Percentiles rank a stretch among this genome's conserved stretches.
Evolutionary conservation across 2,329 filamentous ascomycete genomes (phyloP).

Genomic region (Pseudogymnoascus sp.): DNA sequence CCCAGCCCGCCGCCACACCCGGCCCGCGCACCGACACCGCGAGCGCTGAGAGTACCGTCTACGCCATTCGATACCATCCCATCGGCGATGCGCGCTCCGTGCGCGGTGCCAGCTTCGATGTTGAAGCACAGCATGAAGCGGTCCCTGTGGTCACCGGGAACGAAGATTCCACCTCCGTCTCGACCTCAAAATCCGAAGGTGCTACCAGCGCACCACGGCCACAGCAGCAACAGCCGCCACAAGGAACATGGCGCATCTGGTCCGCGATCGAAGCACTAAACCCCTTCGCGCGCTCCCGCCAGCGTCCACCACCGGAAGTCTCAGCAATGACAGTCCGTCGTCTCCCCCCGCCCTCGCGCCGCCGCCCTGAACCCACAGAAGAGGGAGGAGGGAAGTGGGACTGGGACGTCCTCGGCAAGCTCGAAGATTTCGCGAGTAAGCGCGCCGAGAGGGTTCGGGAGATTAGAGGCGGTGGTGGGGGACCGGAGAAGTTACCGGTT

Average conservation of each 20-base stretch:
- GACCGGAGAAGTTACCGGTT: slow-evolving; percentile 1
- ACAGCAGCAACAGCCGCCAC: not conserved
- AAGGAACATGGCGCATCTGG: not conserved
- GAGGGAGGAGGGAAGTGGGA: not conserved
- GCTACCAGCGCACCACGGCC: slow-evolving; percentile 14
- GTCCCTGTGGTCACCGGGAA: slow-evolving; percentile 22
- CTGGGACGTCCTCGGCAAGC: slow-evolving; percentile 50
- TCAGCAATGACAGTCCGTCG: slow-evolving; percentile 22
- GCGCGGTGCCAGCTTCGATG: slow-evolving; percentile 20
- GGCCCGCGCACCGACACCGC: slow-evolving; percentile 56
- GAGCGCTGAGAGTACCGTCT: slow-evolving; percentile 57
- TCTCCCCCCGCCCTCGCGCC: slow-evolving; percentile 14
- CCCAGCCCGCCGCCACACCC: slow-evolving; percentile 47
- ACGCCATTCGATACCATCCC: slow-evolving; percentile 55
- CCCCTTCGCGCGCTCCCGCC: slow-evolving; percentile 23
- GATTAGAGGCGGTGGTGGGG: slow-evolving; percentile 21
- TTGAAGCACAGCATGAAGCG: slow-evolving; percentile 17
- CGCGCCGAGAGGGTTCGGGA: slow-evolving; percentile 56
- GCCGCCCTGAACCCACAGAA: slow-evolving; percentile 18
- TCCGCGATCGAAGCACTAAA: slow-evolving; percentile 20
- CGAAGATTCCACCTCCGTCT: slow-evolving; percentile 14
- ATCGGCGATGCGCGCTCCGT: slow-evolving; percentile 35
- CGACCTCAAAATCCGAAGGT: slow-evolving; percentile 10
- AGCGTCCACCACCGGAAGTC: slow-evolving; percentile 27
- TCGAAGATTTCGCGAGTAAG: slow-evolving; percentile 55